Base-by-base conservation (phyloP, 83 land plant genomes). In the Picea mariana region DNA sequence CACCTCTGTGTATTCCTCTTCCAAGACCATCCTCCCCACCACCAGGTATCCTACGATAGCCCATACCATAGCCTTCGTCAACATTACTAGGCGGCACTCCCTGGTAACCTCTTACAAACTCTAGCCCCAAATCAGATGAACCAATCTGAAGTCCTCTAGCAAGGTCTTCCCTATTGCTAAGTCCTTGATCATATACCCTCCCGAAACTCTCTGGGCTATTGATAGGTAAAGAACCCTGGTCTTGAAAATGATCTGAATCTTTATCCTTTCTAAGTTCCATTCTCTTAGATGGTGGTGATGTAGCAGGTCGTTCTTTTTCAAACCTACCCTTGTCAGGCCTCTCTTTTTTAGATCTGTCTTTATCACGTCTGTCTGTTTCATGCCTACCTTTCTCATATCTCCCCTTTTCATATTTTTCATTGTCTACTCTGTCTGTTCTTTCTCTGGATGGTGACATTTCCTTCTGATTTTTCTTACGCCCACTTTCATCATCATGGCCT, bases 101-200 rank as follows among this genome's bases (percentile, higher is more conserved):
- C 20, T 77, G 79, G 63, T 44, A 77, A 27, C 63, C 38, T 77
- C 79, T 59, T 58, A 60, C 40, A 27, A 59, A n/a, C 9, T 77
- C 79, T 31, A 26, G 63, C 40, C 42, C 40, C 42, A 26, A 17
- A 34, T 26, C 79, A 77, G 13, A 26, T 59, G 63, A 55, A 24
- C 63, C 79, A 77, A 59, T 31, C 18, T 27, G 20, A 31, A 1
- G 62, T 34, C 79, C 79, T 58, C 40, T 55, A 23, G 8, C 16
- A 59, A 20, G 63, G 26, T 77, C 62, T 21, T 77, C 79, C 52
- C 79, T 77, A 60, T 60, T 59, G 26, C 63, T 40, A 58, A 40
- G 63, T 77, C 42, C 79, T 77, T 12, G 23, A 27, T 77, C 63
- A 60, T 26, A 77, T 31, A 55, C 24, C 23, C 77, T 73, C 6